Base-by-base conservation (phyloP, 2,329 filamentous ascomycete genomes). In the Stromatinia cepivora region DNA sequence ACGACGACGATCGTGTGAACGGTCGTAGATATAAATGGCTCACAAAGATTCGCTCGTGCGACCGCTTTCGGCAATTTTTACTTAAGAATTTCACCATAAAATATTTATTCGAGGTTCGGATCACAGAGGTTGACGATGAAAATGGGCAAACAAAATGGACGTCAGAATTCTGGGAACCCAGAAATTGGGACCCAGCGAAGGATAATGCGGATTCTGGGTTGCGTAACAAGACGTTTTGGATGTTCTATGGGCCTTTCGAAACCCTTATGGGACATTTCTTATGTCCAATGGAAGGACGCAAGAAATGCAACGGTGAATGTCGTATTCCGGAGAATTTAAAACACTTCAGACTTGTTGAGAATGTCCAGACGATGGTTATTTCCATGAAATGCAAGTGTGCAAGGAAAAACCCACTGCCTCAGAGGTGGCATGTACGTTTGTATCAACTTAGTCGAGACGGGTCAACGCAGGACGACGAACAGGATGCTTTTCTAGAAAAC, bases 401-500 rank as follows among this genome's bases (percentile, higher is more conserved):
- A 17, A 20, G 22, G 31, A 3, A 31, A 15, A 50, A 36, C 10
- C 13, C 8, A 46, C n/a, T 4, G 22, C 8, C 22, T 50, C 45
- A 50, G 45, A 62, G 22, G 28, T 62, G 45, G 59, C 28, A 62
- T 20, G 45, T 62, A 10, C 31, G 28, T 36, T 46, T 62, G 31
- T 62, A 62, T 50, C 13, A 36, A 22, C 45, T 28, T n/a, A 50
- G 6, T 34, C 15, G 6, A 9, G 4, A 25, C 15, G 2, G 3
- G 6, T n/a, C 31, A 36, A 15, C 7, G 17, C 17, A 48, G 22
- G 17, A 9, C 3, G 13, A 5, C 3, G 45, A 36, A 11, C 10
- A 42, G 39, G 0, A 7, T 3, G 22, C 6, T 20, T 1, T 25
- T 11, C 11, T 36, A 11, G 13, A 22, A 7, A 0, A 5, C 4